Evolutionary conservation across 352 stramenopile species (phyloP), one percentile per base, ranked within the genome.

Genomic region (Nothophytophthora sp.): DNA sequence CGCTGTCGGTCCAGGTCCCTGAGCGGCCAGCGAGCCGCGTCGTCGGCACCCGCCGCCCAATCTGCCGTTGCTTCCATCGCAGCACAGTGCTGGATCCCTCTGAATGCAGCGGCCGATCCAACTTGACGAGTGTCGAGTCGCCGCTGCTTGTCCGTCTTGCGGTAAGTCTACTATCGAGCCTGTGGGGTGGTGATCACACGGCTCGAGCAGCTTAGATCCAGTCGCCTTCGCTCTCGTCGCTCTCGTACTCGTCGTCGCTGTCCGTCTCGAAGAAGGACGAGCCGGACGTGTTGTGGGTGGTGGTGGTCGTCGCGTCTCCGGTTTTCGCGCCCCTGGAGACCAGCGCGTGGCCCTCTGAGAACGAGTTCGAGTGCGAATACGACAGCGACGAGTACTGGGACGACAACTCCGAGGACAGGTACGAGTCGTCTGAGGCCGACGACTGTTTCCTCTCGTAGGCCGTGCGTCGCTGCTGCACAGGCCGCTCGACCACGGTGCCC

Each of bases 201-300:
- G 41, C n/a, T 18, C 3, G 22, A 18, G 11, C n/a, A 22, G 33
- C 43, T 34, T 86, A 88, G 61, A 89, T 87, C 77, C 75, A 88
- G 62, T 92, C 81, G 36, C 78, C 80, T 54, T 92, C 81, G 28
- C 73, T 88, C 33, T 90, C 76, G 45, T 86, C 76, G 40, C 70
- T 86, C 22, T 70, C 65, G 50, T 71, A 70, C 39, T 84, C 75
- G 39, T 70, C 56, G 30, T 83, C 66, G 39, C 79, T 89, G 41
- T 84, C n/a, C n/a, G n/a, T n/a, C n/a, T n/a, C 71, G 33, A 81
- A 70, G 49, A 68, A 68, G 18, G 64, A 73, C 24, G 72, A 73
- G 1, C 49, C 39, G 16, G 58, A 73, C 2, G 63, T 69, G n/a
- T 41, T 50, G 25, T 60, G 50, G n/a, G 47, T 35, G 11, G 23